Evolutionary conservation across 768 basidiomycete genomes (phyloP).

Genomic region (Lactarius tabidus): DNA sequence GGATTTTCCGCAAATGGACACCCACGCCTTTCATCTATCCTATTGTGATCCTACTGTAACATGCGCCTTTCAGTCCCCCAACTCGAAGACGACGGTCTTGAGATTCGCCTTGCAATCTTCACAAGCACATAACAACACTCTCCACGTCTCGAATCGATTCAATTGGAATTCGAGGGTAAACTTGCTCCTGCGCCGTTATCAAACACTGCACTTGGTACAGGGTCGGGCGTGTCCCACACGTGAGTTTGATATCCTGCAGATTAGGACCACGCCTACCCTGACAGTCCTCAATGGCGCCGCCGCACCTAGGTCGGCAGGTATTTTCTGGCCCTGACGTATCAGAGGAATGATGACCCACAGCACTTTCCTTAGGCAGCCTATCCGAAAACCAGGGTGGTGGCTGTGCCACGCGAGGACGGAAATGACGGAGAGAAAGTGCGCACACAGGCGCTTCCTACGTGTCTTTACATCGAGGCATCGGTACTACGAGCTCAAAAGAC

Average conservation of each 20-base stretch:
- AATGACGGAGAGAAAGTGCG: no score
- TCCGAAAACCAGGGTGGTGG: no score
- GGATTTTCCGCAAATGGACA: background rate
- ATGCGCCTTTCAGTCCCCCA: background rate
- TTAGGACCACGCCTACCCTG: background rate
- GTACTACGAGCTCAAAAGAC: no score
- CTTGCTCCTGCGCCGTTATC: background rate
- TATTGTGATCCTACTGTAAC: no score
- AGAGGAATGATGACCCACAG: no score
- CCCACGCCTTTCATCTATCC: background rate
- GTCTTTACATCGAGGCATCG: no score
- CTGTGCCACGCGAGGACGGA: no score
- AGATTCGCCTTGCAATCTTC: constrained; percentile 2
- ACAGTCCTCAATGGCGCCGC: background rate
- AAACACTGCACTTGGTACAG: constrained; percentile 10
- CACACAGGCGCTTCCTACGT: background rate
- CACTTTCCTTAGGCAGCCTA: background rate
- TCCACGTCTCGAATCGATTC: background rate
- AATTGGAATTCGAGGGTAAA: constrained; percentile 8
- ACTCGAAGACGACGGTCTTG: background rate
- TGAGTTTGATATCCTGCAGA: background rate
- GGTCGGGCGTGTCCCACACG: background rate
- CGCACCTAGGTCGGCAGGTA: background rate
- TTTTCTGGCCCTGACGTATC: constrained; percentile 7
- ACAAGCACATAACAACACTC: background rate